Conservation (phyloP, 495 filamentous ascomycete genomes). For the Penicillium angulare region DNA sequence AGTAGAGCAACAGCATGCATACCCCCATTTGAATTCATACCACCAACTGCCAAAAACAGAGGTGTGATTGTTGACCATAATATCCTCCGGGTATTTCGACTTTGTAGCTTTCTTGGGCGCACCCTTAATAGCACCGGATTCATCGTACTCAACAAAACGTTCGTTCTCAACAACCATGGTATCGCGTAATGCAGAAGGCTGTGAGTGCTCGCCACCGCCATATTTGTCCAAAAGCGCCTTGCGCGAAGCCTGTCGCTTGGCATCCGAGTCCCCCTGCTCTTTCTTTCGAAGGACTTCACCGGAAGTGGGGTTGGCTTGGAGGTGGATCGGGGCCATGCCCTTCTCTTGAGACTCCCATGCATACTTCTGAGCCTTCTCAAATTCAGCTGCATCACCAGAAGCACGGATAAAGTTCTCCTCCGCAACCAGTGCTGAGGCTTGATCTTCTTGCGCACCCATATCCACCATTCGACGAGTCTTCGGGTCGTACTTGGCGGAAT, state of each 20-base stretch:
- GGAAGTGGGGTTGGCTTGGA: conserved; percentile 95
- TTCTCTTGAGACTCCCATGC: conserved; percentile 95
- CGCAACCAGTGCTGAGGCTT: conserved; percentile 82
- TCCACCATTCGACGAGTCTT: conserved; percentile 96
- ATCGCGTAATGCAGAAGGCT: conserved; percentile 60
- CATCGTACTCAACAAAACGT: conserved; percentile 93
- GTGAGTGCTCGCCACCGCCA: conserved; percentile 66
- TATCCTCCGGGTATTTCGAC: conserved; percentile 88
- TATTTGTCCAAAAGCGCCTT: conserved; percentile 83
- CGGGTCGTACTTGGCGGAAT: conserved; percentile 97
- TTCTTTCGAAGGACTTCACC: conserved; percentile 82
- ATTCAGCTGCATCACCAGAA: conserved; percentile 92
- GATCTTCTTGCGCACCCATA: conserved; percentile 75
- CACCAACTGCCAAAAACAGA: conserved; percentile 98
- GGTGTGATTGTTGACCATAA: conserved; percentile 86
- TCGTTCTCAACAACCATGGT: conserved; percentile 76
- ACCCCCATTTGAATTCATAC: conserved; percentile 95
- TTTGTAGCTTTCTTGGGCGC: conserved; percentile 70
- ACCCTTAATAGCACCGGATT: conserved; percentile 83
- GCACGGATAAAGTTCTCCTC: conserved; percentile 92
- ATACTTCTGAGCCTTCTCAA: conserved; percentile 83
- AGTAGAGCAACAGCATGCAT: conserved; percentile 88
- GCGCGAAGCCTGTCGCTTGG: conserved; percentile 63
- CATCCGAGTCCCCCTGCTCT: conserved; percentile 65
- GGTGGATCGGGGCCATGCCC: conserved; percentile 70